Evolutionary conservation across 441 rosid genomes (phyloP), one percentile per base, ranked within the genome.

Genomic region (Eruca vesicaria): DNA sequence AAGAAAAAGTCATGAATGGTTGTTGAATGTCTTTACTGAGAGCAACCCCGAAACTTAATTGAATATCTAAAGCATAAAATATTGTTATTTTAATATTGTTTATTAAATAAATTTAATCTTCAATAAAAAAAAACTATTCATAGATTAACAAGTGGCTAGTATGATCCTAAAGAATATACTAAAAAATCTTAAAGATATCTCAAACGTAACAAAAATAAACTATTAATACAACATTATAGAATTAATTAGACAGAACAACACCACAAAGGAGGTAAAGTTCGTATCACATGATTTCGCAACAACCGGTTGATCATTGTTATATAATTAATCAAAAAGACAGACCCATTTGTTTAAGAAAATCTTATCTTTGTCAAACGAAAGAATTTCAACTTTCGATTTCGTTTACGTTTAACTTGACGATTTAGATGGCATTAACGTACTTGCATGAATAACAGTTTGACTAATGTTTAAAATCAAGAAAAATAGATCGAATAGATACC

Each of bases 321-420:
- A 16, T 57, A 55, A 26, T 7, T 61, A 61, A 62, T 21, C 50
- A 61, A 18, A 48, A 61, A 71, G 68, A 35, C 16, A 45, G 12
- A n/a, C 12, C 33, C 36, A 62, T 32, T 71, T 62, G 56, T 32
- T 45, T 48, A 48, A 45, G 45, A 14, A 61, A 31, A 10, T 31
- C 4, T 14, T 28, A 18, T 59, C 31, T 8, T 41, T 58, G 48
- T 71, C 74, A 60, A 71, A 45, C 72, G n/a, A 52, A 67, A 67
- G 62, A 12, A 19, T 43, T 60, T 60, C 8, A 36, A 60, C 1
- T 45, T 56, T 28, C 62, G 12, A 61, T 41, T 23, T 36, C 41
- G 65, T 35, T 69, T 69, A 68, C 14, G 33, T 20, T 53, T 68
- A 18, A 36, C 36, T 69, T 69, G 8, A 36, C 26, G 64, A 26